Conservation (phyloP, 345 rosid genomes). For the Euphorbia peplus region DNA sequence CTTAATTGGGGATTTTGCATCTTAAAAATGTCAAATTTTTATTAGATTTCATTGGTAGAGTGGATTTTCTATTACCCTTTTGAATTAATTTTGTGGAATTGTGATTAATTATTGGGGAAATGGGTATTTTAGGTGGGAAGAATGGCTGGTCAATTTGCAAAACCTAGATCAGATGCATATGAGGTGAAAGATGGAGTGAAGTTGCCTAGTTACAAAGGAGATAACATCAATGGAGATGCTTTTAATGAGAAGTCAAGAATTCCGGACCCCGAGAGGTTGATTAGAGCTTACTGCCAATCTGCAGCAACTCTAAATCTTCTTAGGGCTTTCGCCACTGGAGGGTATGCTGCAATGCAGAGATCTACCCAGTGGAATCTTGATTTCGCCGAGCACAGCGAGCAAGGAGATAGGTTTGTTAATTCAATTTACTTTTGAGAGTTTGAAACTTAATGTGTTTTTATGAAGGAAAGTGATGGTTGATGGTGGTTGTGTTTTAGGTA, state of each 20-base stretch:
- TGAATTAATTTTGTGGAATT: too few species aligned
- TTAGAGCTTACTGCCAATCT: constrained; percentile 31
- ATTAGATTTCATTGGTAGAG: background rate
- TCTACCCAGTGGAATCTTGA: constrained; percentile 34
- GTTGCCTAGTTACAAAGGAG: constrained; percentile 32
- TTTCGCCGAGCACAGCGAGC: constrained; percentile 29
- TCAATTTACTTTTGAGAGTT: background rate
- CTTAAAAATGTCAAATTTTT: background rate
- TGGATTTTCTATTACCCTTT: background rate
- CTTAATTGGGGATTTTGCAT: too few species aligned
- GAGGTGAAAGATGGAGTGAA: constrained; percentile 32
- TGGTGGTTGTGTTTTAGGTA: constrained; percentile 16
- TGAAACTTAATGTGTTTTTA: background rate
- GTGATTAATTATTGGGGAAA: background rate
- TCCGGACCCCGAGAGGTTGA: constrained; percentile 30
- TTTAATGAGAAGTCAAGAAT: constrained; percentile 25
- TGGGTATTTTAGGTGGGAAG: constrained; percentile 26
- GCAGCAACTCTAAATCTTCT: constrained; percentile 31
- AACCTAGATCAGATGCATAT: constrained; percentile 25
- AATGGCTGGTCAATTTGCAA: constrained; percentile 36
- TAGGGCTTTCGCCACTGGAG: constrained; percentile 32
- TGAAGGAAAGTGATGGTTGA: background rate
- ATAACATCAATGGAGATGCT: constrained; percentile 26
- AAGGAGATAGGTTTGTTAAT: constrained; percentile 25
- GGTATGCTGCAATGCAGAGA: constrained; percentile 35